Evolutionary conservation across 768 basidiomycete genomes (phyloP).

Genomic region (Neoboletus subvelutipes): DNA sequence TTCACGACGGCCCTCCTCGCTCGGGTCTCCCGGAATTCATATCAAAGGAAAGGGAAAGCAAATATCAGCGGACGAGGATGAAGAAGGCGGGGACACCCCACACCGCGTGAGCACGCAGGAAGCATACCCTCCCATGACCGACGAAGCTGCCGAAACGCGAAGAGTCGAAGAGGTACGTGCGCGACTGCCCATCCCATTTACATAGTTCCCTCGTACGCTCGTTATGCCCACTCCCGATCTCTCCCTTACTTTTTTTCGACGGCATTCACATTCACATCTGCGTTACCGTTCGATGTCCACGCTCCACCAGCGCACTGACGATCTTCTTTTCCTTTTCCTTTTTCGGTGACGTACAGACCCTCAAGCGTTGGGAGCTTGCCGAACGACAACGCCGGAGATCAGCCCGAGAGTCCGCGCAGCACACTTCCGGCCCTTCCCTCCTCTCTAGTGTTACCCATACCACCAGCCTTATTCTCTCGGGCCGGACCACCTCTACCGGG

Average conservation of each 20-base stretch:
- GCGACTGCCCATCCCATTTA: background rate
- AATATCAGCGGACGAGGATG: constrained; percentile 10
- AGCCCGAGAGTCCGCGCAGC: constrained; percentile 54
- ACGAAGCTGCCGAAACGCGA: constrained; percentile 66
- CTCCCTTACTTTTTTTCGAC: background rate
- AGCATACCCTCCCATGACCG: constrained; percentile 64
- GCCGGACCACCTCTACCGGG: constrained; percentile 34
- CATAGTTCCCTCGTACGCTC: background rate
- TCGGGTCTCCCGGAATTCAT: constrained; percentile 5
- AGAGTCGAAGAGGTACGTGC: constrained; percentile 67
- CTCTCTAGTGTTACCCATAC: constrained; percentile 57
- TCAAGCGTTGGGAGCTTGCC: constrained; percentile 74
- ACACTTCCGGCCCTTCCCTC: constrained; percentile 40
- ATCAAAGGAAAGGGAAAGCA: constrained; percentile 36
- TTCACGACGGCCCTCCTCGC: constrained; percentile 22
- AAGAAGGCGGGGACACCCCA: constrained; percentile 25
- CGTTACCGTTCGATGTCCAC: background rate
- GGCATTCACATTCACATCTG: background rate
- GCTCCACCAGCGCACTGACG: constrained; percentile 4
- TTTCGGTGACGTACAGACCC: constrained; percentile 47
- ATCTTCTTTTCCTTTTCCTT: background rate
- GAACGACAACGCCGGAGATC: constrained; percentile 76
- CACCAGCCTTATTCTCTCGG: constrained; percentile 58
- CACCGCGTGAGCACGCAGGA: constrained; percentile 22
- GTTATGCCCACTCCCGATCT: background rate